phyloP scores from a whole-genome alignment of 345 rosid species.

The Isatis tinctoria region DNA sequence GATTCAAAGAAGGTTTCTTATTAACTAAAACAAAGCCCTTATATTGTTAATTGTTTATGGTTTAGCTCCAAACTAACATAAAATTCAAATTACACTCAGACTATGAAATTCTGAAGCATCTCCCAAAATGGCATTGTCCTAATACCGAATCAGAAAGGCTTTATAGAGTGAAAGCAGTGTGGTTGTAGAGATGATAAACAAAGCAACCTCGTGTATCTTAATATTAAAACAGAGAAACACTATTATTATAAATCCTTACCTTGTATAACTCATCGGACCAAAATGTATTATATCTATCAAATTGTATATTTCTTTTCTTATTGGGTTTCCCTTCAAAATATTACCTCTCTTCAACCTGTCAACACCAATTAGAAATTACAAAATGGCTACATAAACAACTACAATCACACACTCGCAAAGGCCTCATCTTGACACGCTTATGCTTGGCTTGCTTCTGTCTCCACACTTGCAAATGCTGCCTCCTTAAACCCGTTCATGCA shows the following conservation, averaged over 20 bases:
- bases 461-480: constrained; percentile 30
- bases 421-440: neutral
- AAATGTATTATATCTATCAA: neutral
- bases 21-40: neutral
- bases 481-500: constrained; percentile 33
- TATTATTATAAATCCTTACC: neutral
- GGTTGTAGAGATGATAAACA: neutral
- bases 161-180: neutral
- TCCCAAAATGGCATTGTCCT: neutral
- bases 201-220: neutral
- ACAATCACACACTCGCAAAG: constrained; percentile 9
- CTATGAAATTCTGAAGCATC: neutral
- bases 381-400: constrained; percentile 24
- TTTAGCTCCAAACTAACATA: neutral
- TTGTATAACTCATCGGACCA: neutral
- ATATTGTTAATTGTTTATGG: neutral
- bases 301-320: neutral
- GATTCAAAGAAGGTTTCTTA: neutral
- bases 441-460: constrained; percentile 36
- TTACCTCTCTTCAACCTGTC: constrained; percentile 1
- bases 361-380: neutral
- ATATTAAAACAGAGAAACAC: neutral
- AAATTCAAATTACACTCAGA: neutral
- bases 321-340: neutral
- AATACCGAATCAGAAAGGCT: neutral